phyloP scores from a whole-genome alignment of 805 yeast species.

The Saturnispora galanensis region DNA sequence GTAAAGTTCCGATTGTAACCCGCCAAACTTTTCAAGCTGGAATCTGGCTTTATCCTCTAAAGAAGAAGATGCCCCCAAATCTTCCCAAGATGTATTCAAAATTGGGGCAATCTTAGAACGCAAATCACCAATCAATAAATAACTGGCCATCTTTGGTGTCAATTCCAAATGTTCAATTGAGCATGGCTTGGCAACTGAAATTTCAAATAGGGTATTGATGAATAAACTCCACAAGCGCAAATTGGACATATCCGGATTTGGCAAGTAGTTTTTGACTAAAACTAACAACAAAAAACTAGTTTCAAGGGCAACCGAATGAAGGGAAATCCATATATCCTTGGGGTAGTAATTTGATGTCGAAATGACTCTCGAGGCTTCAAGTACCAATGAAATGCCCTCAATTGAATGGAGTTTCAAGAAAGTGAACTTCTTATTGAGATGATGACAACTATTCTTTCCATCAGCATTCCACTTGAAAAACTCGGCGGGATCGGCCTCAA shows the following conservation, averaged over 20 bases:
- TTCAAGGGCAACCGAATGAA: conserved; percentile 42
- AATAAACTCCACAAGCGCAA: conserved; percentile 53
- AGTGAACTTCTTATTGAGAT: conserved; percentile 7
- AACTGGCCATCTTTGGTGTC: conserved; percentile 64
- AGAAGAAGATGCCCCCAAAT: conserved; percentile 53
- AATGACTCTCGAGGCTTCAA: conserved; percentile 30
- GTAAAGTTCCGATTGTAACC: conserved; percentile 59
- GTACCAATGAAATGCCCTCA: conserved; percentile 23
- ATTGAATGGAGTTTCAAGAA: conserved; percentile 3
- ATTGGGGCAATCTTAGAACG: conserved; percentile 49
- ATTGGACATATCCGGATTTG: conserved; percentile 35
- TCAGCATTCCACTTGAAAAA: conserved; percentile 1
- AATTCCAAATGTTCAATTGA: conserved; percentile 61
- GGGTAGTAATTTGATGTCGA: conserved; percentile 51
- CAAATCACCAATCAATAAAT: conserved; percentile 51
- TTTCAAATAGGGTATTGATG: conserved; percentile 43
- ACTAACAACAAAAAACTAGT: conserved; percentile 4
- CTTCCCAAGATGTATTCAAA: conserved; percentile 60
- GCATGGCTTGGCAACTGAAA: conserved; percentile 59
- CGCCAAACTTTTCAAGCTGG: conserved; percentile 53
- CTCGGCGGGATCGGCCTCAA: conserved; percentile 4
- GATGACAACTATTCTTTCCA: not conserved
- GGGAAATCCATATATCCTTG: conserved; percentile 61
- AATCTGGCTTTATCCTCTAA: conserved; percentile 47
- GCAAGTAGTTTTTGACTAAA: conserved; percentile 37